phyloP scores from a whole-genome alignment of 2,329 filamentous ascomycete species.

The Intubia oerlemansii region DNA sequence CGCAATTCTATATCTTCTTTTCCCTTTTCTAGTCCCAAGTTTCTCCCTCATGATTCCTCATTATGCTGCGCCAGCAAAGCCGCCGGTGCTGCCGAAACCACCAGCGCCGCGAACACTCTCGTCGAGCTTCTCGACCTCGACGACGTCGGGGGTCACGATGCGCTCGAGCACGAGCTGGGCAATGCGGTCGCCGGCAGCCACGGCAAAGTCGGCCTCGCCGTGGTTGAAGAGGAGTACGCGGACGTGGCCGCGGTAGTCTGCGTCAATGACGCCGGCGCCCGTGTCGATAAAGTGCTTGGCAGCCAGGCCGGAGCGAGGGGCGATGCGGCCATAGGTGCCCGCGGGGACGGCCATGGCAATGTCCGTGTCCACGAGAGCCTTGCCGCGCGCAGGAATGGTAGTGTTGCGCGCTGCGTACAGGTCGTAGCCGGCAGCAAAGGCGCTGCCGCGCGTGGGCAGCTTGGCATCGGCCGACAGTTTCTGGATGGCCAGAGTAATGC shows the following conservation, averaged over 20 bases:
- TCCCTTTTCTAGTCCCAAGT: too few species aligned
- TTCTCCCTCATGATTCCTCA: too few species aligned
- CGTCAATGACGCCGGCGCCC: slow-evolving; percentile 90
- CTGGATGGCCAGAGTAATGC: slow-evolving; percentile 51
- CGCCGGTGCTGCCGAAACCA: slow-evolving; percentile 76
- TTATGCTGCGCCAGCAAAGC: slow-evolving; percentile 5
- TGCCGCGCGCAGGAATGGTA: slow-evolving; percentile 59
- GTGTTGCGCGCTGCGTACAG: slow-evolving; percentile 61
- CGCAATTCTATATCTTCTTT: too few species aligned
- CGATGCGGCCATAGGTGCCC: slow-evolving; percentile 79
- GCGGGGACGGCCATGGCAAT: slow-evolving; percentile 78
- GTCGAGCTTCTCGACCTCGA: slow-evolving; percentile 74
- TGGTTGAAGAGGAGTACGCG: slow-evolving; percentile 95
- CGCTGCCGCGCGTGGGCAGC: slow-evolving; percentile 72
- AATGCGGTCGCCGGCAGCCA: slow-evolving; percentile 74
- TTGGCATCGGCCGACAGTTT: slow-evolving; percentile 63
- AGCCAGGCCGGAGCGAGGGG: slow-evolving; percentile 77
- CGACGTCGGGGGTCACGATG: slow-evolving; percentile 80
- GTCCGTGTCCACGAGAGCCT: slow-evolving; percentile 75
- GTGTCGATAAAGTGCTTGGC: slow-evolving; percentile 92
- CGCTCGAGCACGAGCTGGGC: slow-evolving; percentile 88
- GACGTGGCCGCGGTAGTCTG: slow-evolving; percentile 85
- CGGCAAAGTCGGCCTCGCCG: slow-evolving; percentile 55
- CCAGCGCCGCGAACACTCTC: slow-evolving; percentile 80
- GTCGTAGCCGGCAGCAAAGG: slow-evolving; percentile 85